Conservation (phyloP, 2,329 filamentous ascomycete genomes). For the Exophiala alcalophila region DNA sequence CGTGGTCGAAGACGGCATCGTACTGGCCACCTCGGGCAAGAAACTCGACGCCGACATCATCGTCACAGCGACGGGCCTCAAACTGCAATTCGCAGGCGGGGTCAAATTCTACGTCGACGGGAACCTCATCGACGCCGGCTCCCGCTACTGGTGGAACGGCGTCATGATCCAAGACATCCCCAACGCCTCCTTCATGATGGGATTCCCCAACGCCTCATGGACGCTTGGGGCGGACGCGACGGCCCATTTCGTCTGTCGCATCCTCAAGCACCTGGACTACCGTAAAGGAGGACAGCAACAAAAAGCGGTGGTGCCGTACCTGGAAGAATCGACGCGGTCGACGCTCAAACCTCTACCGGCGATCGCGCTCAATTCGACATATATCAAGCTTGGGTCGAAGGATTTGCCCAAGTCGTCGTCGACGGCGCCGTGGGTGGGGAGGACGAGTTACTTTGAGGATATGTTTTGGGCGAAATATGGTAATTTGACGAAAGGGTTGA, state of each 20-base stretch:
- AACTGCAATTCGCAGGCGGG: slow-evolving; percentile 39
- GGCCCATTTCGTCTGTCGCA: slow-evolving; percentile 37
- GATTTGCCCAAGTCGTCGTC: slow-evolving; percentile 39
- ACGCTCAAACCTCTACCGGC: no score
- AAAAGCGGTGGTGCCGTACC: no score
- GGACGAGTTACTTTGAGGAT: slow-evolving; percentile 39
- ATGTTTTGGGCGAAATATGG: not conserved
- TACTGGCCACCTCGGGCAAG: slow-evolving; percentile 45
- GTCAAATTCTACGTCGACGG: slow-evolving; percentile 30
- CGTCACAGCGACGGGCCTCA: slow-evolving; percentile 43
- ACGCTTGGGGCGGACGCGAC: slow-evolving; percentile 44
- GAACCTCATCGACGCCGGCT: slow-evolving; percentile 50
- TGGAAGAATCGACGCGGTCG: no score
- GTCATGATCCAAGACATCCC: slow-evolving; percentile 18
- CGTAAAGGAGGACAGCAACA: no score
- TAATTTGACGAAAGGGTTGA: not conserved
- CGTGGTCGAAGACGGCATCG: slow-evolving; percentile 50
- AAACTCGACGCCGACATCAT: slow-evolving; percentile 42
- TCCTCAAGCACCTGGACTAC: slow-evolving; percentile 34
- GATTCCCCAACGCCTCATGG: slow-evolving; percentile 45
- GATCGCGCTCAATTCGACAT: slow-evolving; percentile 42
- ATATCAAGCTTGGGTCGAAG: slow-evolving; percentile 35
- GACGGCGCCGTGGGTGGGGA: slow-evolving; percentile 39
- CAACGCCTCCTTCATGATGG: slow-evolving; percentile 40
- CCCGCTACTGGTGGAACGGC: slow-evolving; percentile 42